Evolutionary conservation across 1,284 basidiomycete genomes (phyloP).

Genomic region (Marasmius sp.): DNA sequence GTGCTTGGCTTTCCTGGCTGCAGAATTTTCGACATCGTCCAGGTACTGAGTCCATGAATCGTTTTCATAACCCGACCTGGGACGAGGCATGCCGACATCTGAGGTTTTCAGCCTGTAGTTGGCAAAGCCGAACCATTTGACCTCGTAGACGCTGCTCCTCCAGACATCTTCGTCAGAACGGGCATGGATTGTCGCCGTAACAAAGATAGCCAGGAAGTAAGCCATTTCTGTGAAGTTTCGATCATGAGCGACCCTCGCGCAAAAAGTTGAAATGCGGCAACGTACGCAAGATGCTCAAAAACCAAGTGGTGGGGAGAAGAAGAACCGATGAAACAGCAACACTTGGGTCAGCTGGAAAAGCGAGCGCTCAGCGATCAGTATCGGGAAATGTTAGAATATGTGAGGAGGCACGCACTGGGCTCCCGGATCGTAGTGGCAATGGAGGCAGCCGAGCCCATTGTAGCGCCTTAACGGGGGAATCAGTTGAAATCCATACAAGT

Average conservation of each 20-base stretch:
- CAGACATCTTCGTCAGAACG: constrained; percentile 46
- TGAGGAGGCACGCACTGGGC: constrained; percentile 30
- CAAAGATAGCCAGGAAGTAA: constrained; percentile 55
- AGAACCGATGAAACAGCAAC: constrained; percentile 54
- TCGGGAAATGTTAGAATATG: not conserved
- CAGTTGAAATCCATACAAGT: not conserved
- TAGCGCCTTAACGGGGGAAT: constrained; percentile 35
- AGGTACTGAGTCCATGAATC: constrained; percentile 29
- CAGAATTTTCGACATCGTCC: constrained; percentile 30
- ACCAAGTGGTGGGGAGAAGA: constrained; percentile 54
- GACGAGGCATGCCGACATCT: constrained; percentile 5
- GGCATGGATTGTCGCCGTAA: constrained; percentile 44
- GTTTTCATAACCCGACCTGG: constrained; percentile 11
- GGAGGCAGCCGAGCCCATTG: constrained; percentile 44
- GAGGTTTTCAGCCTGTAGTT: constrained; percentile 12
- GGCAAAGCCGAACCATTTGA: constrained; percentile 54
- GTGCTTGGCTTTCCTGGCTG: constrained; percentile 18
- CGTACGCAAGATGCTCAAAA: constrained; percentile 52
- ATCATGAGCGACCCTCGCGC: not conserved
- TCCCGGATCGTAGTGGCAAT: constrained; percentile 39
- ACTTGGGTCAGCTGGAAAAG: constrained; percentile 35
- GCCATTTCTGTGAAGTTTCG: constrained; percentile 39
- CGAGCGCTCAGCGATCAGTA: not conserved
- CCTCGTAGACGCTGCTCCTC: constrained; percentile 44
- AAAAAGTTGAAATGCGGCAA: constrained; percentile 6